Percentiles rank a stretch among this genome's conserved stretches.
Conservation (phyloP, 2,329 filamentous ascomycete species). For the Paraphoma chrysanthemicola region DNA sequence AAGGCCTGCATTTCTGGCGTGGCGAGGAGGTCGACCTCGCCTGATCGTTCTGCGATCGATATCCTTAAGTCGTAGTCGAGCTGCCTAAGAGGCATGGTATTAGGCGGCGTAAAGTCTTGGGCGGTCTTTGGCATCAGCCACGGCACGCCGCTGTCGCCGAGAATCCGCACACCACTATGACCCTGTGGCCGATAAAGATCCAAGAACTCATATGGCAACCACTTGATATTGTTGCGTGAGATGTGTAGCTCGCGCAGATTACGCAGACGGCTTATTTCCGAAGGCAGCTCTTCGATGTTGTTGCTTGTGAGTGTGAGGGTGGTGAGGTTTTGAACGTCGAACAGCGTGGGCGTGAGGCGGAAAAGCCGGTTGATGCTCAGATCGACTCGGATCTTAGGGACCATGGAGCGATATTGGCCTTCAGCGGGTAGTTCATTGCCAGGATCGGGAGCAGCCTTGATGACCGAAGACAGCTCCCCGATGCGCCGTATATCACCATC, state of each 20-base stretch:
- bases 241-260: constrained; percentile 32
- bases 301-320: constrained; percentile 32
- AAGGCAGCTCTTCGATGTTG: constrained; percentile 34
- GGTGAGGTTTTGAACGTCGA: constrained; percentile 34
- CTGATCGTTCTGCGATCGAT: neutral
- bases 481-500: constrained; percentile 36
- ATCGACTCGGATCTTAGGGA: constrained; percentile 31
- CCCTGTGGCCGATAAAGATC: constrained; percentile 22
- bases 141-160: neutral
- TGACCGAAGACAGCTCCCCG: constrained; percentile 31
- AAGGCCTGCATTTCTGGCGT: neutral
- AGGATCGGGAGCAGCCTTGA: constrained; percentile 29
- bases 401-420: constrained; percentile 39
- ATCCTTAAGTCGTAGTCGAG: neutral
- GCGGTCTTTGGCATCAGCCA: neutral
- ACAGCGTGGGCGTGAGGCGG: constrained; percentile 30
- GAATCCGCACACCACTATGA: constrained; percentile 14
- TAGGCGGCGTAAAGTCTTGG: neutral
- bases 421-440: constrained; percentile 33
- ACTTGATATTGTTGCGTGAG: constrained; percentile 28
- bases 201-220: constrained; percentile 36
- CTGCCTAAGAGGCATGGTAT: neutral
- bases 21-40: neutral
- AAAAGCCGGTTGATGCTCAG: constrained; percentile 29
- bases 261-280: constrained; percentile 27